A percentile compares a stretch with the other conserved stretches of the same genome.
Evolutionary conservation across 2,329 filamentous ascomycete genomes (phyloP).

Genomic region (Bertia moriformis): DNA sequence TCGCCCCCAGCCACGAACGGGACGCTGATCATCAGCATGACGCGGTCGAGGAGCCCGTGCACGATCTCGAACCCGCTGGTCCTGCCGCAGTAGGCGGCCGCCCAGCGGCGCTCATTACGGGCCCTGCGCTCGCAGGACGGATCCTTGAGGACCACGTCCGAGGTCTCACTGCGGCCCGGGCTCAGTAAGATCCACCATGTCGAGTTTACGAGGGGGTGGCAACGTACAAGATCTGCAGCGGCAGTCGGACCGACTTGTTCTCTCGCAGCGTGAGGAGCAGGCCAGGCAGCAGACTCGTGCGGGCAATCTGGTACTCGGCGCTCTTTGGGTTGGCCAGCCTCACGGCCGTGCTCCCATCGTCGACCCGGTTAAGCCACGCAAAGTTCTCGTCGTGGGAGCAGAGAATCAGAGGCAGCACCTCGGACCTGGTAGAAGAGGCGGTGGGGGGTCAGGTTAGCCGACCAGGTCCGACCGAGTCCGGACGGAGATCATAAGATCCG

Average conservation of each 20-base stretch:
- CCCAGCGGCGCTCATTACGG: slow-evolving; percentile 86
- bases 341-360: slow-evolving; percentile 71
- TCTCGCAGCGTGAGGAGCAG: slow-evolving; percentile 86
- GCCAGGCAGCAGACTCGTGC: slow-evolving; percentile 72
- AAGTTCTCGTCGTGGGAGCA: slow-evolving; percentile 99
- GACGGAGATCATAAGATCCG: no score
- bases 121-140: slow-evolving; percentile 60
- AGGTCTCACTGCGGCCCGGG: no score
- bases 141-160: slow-evolving; percentile 87
- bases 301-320: slow-evolving; percentile 80
- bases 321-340: slow-evolving; percentile 87
- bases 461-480: no score
- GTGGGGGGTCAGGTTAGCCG: no score
- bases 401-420: slow-evolving; percentile 89
- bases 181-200: no score
- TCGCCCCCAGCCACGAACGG: slow-evolving; percentile 68
- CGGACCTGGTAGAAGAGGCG: no score
- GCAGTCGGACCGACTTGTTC: slow-evolving; percentile 76
- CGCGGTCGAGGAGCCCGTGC: slow-evolving; percentile 79
- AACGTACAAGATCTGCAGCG: slow-evolving; percentile 91
- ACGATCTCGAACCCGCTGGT: slow-evolving; percentile 89
- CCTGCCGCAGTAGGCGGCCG: slow-evolving; percentile 91
- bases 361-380: slow-evolving; percentile 77
- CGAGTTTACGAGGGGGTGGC: no score
- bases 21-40: slow-evolving; percentile 81